Conservation (phyloP, 2,329 filamentous ascomycete genomes). For the Ambrosiella beaveri region DNA sequence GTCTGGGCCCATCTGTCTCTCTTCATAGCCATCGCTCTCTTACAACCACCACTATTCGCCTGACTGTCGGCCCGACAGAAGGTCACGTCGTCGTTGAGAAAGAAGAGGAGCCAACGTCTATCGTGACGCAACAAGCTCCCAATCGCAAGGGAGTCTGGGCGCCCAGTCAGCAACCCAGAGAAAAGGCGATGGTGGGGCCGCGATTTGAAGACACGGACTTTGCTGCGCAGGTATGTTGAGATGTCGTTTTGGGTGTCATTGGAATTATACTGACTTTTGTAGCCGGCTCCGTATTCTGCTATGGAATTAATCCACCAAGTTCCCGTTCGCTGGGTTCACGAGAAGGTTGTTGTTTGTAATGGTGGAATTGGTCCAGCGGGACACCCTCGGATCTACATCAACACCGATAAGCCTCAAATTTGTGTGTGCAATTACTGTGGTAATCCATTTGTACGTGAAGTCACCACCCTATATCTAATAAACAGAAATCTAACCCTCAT, state of each 20-base stretch:
- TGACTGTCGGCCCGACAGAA: constrained; percentile 7
- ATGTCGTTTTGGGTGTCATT: not conserved
- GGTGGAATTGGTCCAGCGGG: constrained; percentile 81
- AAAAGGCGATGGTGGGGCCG: constrained; percentile 77
- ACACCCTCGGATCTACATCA: constrained; percentile 92
- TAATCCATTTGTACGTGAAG: constrained; percentile 60
- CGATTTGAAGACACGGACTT: constrained; percentile 97
- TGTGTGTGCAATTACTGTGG: constrained; percentile 84
- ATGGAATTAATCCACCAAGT: constrained; percentile 95
- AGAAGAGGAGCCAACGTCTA: not conserved
- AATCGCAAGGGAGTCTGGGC: constrained; percentile 75
- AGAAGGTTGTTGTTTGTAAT: constrained; percentile 69
- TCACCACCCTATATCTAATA: not conserved
- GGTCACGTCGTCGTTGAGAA: not conserved
- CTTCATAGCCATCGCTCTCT: no score
- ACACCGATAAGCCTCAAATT: constrained; percentile 93
- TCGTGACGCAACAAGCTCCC: constrained; percentile 50
- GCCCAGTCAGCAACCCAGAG: constrained; percentile 63
- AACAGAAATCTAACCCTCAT: constrained; percentile 10
- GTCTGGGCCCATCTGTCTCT: no score
- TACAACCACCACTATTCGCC: not conserved
- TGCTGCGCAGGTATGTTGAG: constrained; percentile 57
- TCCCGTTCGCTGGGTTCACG: constrained; percentile 80
- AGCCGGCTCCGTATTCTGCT: constrained; percentile 79
- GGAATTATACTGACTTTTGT: not conserved